These are phyloP conservation scores for Porodaedalea pini DNA, from an alignment of 1,284 basidiomycete genomes.

Conservation along the genomic window DNA sequence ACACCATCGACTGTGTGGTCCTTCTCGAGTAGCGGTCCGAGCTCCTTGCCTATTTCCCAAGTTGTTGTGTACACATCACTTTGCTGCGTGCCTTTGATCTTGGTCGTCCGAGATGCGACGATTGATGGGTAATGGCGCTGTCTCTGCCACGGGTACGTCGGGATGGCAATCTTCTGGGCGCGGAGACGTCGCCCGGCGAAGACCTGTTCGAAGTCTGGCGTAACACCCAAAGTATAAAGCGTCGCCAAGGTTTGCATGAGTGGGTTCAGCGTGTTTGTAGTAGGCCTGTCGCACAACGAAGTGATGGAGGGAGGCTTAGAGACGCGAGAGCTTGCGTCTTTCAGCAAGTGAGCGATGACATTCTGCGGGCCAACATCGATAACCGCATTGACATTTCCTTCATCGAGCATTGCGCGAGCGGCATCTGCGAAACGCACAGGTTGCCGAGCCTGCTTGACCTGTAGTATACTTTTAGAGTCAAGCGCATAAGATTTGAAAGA, in stretches of 20 bases:
- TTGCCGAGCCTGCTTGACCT: constrained; percentile 35
- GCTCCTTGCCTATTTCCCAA: constrained; percentile 17
- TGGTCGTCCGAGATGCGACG: constrained; percentile 25
- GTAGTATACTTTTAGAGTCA: background rate
- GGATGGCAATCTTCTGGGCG: constrained; percentile 29
- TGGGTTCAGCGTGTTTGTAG: constrained; percentile 32
- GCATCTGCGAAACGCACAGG: constrained; percentile 33
- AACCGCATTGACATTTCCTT: constrained; percentile 26
- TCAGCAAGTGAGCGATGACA: constrained; percentile 32
- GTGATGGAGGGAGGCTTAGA: constrained; percentile 27
- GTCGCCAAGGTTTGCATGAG: constrained; percentile 30
- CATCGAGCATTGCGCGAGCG: constrained; percentile 24
- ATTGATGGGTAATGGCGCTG: constrained; percentile 33
- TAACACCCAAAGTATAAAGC: constrained; percentile 30
- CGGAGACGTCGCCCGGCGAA: constrained; percentile 25
- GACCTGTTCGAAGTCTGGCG: constrained; percentile 28
- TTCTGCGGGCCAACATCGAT: constrained; percentile 37
- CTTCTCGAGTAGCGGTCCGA: constrained; percentile 20
- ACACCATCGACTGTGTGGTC: constrained; percentile 34
- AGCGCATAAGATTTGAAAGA: background rate
- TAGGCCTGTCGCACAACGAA: constrained; percentile 29
- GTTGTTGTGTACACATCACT: background rate
- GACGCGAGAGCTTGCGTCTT: constrained; percentile 25
- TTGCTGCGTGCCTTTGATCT: background rate
- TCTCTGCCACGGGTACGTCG: constrained; percentile 37